Percentiles rank a stretch among this genome's conserved stretches.
Conservation (phyloP, 495 filamentous ascomycete species). For the Thozetella sp. region DNA sequence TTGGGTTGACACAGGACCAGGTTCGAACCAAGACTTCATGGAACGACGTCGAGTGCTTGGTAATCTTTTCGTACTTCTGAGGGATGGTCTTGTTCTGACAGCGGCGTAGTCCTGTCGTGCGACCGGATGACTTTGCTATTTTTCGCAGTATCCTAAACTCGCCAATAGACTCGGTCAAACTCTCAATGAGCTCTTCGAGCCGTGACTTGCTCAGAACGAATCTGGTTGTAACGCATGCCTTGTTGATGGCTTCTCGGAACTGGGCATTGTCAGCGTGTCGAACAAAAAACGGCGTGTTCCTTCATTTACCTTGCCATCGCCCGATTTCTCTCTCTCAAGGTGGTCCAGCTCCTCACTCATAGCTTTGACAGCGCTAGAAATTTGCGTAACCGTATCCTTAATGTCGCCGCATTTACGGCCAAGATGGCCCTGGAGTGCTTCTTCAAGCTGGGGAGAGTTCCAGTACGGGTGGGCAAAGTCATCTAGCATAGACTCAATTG, state of each 20-base stretch:
- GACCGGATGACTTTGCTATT: not conserved
- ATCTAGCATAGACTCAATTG: not conserved
- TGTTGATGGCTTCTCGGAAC: not conserved
- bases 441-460: not conserved
- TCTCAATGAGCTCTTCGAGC: not conserved
- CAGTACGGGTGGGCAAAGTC: slow-evolving; percentile 3
- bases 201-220: not conserved
- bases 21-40: not conserved
- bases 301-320: no score
- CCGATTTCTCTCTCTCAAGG: no score
- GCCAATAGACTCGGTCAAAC: not conserved
- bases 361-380: no score
- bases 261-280: not conserved
- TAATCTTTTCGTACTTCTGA: not conserved
- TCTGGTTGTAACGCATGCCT: not conserved
- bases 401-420: no score
- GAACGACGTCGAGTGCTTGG: slow-evolving; percentile 4
- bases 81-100: not conserved
- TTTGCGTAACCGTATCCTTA: no score
- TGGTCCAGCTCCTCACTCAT: no score
- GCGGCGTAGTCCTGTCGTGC: not conserved
- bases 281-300: no score
- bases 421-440: not conserved
- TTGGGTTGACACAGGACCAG: not conserved
- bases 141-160: slow-evolving; percentile 2